Evolutionary conservation across 1,284 basidiomycete genomes (phyloP).

Genomic region (Ganoderma sinense): DNA sequence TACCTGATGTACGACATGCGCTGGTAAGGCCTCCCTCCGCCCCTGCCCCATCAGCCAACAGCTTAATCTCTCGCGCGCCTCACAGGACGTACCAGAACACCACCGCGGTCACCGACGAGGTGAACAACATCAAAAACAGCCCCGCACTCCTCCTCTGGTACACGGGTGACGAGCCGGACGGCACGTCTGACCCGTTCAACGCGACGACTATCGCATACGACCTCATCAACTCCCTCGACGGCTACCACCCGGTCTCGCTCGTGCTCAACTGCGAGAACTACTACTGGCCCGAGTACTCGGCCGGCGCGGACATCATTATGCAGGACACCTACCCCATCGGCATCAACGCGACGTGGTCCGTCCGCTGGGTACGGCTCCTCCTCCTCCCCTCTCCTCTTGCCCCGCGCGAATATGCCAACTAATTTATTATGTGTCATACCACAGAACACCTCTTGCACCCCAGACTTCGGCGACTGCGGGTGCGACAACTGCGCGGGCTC

Average conservation of each 20-base stretch:
- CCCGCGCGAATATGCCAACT: too few species aligned
- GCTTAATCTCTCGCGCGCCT: background rate
- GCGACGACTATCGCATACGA: slow-evolving; percentile 65
- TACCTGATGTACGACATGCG: slow-evolving; percentile 85
- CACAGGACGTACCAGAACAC: slow-evolving; percentile 67
- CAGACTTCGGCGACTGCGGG: slow-evolving; percentile 74
- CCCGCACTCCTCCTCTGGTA: slow-evolving; percentile 82
- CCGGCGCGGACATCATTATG: slow-evolving; percentile 69
- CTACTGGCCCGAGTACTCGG: slow-evolving; percentile 63
- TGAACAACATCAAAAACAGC: slow-evolving; percentile 69
- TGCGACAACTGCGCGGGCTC: slow-evolving; percentile 59
- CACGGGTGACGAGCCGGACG: slow-evolving; percentile 80
- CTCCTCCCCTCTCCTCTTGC: background rate
- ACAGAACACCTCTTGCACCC: slow-evolving; percentile 57
- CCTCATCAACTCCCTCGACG: slow-evolving; percentile 71
- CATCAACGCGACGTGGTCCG: slow-evolving; percentile 74
- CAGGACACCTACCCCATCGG: slow-evolving; percentile 67
- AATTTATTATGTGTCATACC: too few species aligned
- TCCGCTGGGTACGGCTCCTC: slow-evolving; percentile 45
- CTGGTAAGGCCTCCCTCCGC: slow-evolving; percentile 47
- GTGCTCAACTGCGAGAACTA: slow-evolving; percentile 81
- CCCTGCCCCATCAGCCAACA: background rate
- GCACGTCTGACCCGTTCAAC: slow-evolving; percentile 68
- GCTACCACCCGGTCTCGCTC: slow-evolving; percentile 79
- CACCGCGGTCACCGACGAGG: slow-evolving; percentile 68